Evolutionary conservation across 2,329 filamentous ascomycete species (phyloP), one percentile per base, ranked within the genome.

Genomic region (Thelonectria rubi): DNA sequence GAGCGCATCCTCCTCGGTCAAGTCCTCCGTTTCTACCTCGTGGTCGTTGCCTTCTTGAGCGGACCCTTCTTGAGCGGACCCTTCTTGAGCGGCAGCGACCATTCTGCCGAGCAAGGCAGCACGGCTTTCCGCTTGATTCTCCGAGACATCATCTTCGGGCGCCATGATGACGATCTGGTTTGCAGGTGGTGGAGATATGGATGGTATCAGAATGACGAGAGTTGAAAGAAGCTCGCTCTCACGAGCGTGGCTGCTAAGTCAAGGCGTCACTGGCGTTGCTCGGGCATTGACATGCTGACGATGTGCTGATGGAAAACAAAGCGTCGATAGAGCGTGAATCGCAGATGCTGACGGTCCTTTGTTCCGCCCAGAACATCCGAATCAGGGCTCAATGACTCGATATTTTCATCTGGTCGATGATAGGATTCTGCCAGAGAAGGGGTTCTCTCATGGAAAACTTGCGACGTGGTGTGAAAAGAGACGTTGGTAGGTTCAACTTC

Each of bases 1-100:
- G 26, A 93, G 79, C 18, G 85, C 84, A 53, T 82, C 81, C 43
- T 84, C 84, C 71, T 91, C 89, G 64, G 87, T 86, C 60, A 84
- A 74, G 5, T 66, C 72, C 12, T 70, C 69, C 8, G 66, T 72
- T 50, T 57, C 48, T 21, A 60, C 46, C 54, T 60, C 46, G 37
- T 59, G 52, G 18, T 57, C 48, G 1, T 20, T 40, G n/a, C 61
- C 60, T 20, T 65, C 50, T 32, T 64, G 60, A 7, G 63, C 47
- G 46, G 67, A 59, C 15, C 60, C 60, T 20, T 65, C 50, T 32
- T 64, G 60, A 7, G 63, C 47, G 46, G 67, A 57, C n/a, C 58
- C 66, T 46, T 72, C 66, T 37, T 75, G 74, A 5, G 76, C 74
- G 1, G 70, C 74, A 14, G 70, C 69, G 9, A 77, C 68, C 72